Base-by-base conservation (phyloP, 2,329 filamentous ascomycete species). In the Acrodontium crateriforme region DNA sequence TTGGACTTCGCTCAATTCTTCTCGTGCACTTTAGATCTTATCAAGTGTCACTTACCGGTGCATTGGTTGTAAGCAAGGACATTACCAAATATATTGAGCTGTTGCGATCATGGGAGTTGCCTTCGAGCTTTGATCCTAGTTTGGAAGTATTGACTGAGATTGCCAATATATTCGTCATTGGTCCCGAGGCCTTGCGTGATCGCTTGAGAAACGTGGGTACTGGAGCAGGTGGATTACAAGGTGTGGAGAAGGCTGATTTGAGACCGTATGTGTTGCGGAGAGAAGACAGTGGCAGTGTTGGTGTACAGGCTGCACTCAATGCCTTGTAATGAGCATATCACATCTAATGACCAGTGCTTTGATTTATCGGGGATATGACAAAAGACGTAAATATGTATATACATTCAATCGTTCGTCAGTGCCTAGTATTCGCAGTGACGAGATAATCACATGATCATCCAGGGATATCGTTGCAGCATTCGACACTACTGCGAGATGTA, bases 11-110 rank as follows among this genome's bases (percentile, higher is more conserved):
- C 40, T 61, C 68, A 27, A 69, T 91, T 7, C 68, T 98, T 4
- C 74, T 98, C 37, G 81, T 89, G 37, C 89, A 98, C 56, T 82
- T 95, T 58, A 89, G 92, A 48, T 84, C 82, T 47, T 98, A 92
- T 59, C 74, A 78, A 35, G 83, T 98, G 40, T 93, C 84, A 42
- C 82, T 85, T 21, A 85, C 87, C 0, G 89, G 89, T 36, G 89
- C 84, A 2, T 70, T 98, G 25, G 89, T 94, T 71, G 82, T 95
- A 15, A 87, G 79, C 18, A 92, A 95, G 59, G 89, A 98, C 51
- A 85, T 95, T 53, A 82, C 83, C 18, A 84, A 83, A 50, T 98
- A 98, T 54, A 79, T 81, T 6, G 78, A 85, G 35, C 72, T 92
- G 8, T 66, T 98, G 39, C 74, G 81, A 37, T 74, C 74, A 18